A percentile compares a stretch with the other conserved stretches of the same genome.
Evolutionary conservation across 1,139 yeast species (phyloP).

Genomic region (Scheffersomyces titani): DNA sequence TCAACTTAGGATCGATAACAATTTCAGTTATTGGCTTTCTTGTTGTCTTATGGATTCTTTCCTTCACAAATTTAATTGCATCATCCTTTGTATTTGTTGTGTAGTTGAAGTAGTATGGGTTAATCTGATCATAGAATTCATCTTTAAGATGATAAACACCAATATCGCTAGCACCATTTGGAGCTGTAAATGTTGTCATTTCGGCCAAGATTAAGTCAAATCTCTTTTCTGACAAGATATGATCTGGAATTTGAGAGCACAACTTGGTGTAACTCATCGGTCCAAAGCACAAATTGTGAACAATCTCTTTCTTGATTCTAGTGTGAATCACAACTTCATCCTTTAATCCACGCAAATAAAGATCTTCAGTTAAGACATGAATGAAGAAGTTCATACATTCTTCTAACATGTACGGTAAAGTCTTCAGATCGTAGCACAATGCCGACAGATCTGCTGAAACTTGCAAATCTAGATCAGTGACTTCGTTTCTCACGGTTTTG

Average conservation of each 20-base stretch:
- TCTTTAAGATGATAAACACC: conserved; percentile 73
- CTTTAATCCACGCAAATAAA: conserved; percentile 53
- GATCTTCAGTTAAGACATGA: conserved; percentile 67
- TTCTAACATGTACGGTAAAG: conserved; percentile 65
- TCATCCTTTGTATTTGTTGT: conserved; percentile 79
- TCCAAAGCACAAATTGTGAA: conserved; percentile 77
- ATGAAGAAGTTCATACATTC: conserved; percentile 76
- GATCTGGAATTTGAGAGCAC: conserved; percentile 72
- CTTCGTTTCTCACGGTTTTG: conserved; percentile 1
- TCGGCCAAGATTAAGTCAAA: conserved; percentile 69
- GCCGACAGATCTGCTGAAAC: conserved; percentile 5
- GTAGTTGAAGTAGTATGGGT: conserved; percentile 83
- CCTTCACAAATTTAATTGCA: conserved; percentile 59
- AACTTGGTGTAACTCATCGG: conserved; percentile 73
- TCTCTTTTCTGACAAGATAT: conserved; percentile 65
- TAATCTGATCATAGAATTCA: conserved; percentile 54
- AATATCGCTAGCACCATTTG: conserved; percentile 61
- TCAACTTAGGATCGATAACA: conserved; percentile 49
- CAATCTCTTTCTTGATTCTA: conserved; percentile 65
- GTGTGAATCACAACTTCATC: conserved; percentile 53
- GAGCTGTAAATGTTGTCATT: conserved; percentile 63
- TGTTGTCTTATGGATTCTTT: conserved; percentile 29
- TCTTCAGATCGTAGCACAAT: conserved; percentile 44
- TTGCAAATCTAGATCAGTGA: neutral
- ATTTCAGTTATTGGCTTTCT: conserved; percentile 42